phyloP scores from a whole-genome alignment of 257 asterid genomes.

The Gentiana macrophylla region DNA sequence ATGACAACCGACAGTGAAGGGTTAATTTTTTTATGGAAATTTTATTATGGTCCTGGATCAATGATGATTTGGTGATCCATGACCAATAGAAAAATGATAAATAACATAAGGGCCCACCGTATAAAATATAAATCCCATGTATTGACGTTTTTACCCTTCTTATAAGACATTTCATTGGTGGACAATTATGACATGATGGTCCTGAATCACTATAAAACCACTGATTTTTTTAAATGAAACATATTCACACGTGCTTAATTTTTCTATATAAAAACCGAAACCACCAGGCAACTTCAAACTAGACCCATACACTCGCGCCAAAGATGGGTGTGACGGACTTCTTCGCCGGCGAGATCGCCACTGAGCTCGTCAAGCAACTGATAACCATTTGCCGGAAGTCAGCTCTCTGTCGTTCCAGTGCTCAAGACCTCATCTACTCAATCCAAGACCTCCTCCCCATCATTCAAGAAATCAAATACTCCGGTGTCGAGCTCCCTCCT shows the following conservation, averaged over 20 bases:
- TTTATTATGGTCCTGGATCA: too few relatives aligned
- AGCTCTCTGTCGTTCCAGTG: conserved; percentile 54
- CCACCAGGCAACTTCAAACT: not conserved
- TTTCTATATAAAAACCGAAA: too few relatives aligned
- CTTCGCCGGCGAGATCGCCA: conserved; percentile 82
- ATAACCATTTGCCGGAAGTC: conserved; percentile 39
- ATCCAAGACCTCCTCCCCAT: conserved; percentile 50
- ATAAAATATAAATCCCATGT: too few relatives aligned
- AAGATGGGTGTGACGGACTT: conserved; percentile 78
- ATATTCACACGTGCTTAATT: conserved; percentile 3
- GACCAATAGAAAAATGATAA: too few relatives aligned
- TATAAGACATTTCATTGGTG: too few relatives aligned
- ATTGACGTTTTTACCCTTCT: too few relatives aligned
- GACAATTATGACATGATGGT: too few relatives aligned
- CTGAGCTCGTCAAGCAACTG: conserved; percentile 74
- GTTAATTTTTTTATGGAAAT: conserved; percentile 2
- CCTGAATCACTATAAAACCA: too few relatives aligned
- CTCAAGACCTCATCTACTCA: conserved; percentile 46
- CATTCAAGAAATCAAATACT: conserved; percentile 67
- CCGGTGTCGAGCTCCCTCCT: conserved; percentile 72
- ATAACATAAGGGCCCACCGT: too few relatives aligned
- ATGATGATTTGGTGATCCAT: too few relatives aligned
- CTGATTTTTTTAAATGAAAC: not conserved
- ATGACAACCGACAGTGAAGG: not conserved
- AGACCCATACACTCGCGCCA: not conserved